Evolutionary conservation across 495 filamentous ascomycete species (phyloP), one percentile per base, ranked within the genome.

Genomic region (Penicillium maclennaniae): DNA sequence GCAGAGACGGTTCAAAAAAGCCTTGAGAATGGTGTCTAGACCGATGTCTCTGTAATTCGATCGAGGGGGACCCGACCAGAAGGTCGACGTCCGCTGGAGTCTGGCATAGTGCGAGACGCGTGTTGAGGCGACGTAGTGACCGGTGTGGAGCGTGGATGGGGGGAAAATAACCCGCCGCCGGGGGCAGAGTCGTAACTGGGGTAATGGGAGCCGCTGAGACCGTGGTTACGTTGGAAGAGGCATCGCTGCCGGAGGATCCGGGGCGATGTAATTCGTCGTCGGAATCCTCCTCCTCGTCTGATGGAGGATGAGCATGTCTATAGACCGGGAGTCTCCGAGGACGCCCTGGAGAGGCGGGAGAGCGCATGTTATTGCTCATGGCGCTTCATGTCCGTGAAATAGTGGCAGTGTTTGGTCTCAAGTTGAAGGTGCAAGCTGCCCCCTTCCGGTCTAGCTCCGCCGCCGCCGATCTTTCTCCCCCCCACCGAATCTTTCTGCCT

Each of bases 1-100:
- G 88, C 28, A 96, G 72, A 26, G 84, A 85, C 6, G 92, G 88
- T 68, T 97, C 91, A 61, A 96, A 97, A 71, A 90, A 85, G 50
- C 92, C 92, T 59, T 92, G 89, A 19, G 86, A 92, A 59, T 91
- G 85, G 63, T 87, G 82, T 53, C 83, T 72, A 14, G 72, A 70
- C 17, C 77, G 72, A 53, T 79, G 76, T 43, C 67, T 61, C 45
- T 64, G 66, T 31, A 70, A 47, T 38, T 75, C 77, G 19, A 66
- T 31, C 36, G 71, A 73, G 42, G 58, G 58, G 62, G 17, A 56
- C 65, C 46, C 76, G 73, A 42, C 72, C 71, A 38, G 73, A 76
- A 20, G 70, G 68, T 54, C 66, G 67, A 25, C 72, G 63, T 31
- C 61, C 61, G 16, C 31, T 14, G 19, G 70, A 62, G 19, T 60